phyloP scores from a whole-genome alignment of 2,329 filamentous ascomycete genomes.

The Colletotrichum caudatum region DNA sequence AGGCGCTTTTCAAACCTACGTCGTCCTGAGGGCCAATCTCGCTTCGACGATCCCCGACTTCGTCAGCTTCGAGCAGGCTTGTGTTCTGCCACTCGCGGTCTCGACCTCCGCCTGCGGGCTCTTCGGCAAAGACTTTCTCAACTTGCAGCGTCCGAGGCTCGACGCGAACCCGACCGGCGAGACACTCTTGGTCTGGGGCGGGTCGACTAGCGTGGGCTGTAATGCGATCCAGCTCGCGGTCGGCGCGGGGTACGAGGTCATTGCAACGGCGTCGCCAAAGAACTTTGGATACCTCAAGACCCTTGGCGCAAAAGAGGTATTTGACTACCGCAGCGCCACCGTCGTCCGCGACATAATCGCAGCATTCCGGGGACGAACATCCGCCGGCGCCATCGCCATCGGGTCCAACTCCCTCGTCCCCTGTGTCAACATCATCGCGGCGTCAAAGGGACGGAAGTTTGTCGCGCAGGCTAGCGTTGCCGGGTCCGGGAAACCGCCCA shows the following conservation, averaged over 20 bases:
- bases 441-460: constrained; percentile 24
- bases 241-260: constrained; percentile 58
- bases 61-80: constrained; percentile 45
- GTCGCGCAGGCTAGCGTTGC: constrained; percentile 29
- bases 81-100: constrained; percentile 47
- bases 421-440: constrained; percentile 15
- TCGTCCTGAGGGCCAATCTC: constrained; percentile 36
- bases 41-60: constrained; percentile 44
- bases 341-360: constrained; percentile 51
- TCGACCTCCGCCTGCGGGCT: constrained; percentile 47
- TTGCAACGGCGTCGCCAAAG: constrained; percentile 55
- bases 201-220: constrained; percentile 59
- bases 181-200: constrained; percentile 59
- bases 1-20: constrained; percentile 46
- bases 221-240: constrained; percentile 60
- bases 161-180: constrained; percentile 41
- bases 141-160: constrained; percentile 43
- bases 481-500: constrained; percentile 4
- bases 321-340: constrained; percentile 56
- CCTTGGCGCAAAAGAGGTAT: constrained; percentile 58
- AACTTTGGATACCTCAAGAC: constrained; percentile 58
- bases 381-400: constrained; percentile 41
- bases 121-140: constrained; percentile 45
- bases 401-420: constrained; percentile 15
- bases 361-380: constrained; percentile 44